A percentile compares a stretch with the other conserved stretches of the same genome.
Evolutionary conservation across 179 eudicot genomes (phyloP).

Genomic region (Amaranthus tricolor): DNA sequence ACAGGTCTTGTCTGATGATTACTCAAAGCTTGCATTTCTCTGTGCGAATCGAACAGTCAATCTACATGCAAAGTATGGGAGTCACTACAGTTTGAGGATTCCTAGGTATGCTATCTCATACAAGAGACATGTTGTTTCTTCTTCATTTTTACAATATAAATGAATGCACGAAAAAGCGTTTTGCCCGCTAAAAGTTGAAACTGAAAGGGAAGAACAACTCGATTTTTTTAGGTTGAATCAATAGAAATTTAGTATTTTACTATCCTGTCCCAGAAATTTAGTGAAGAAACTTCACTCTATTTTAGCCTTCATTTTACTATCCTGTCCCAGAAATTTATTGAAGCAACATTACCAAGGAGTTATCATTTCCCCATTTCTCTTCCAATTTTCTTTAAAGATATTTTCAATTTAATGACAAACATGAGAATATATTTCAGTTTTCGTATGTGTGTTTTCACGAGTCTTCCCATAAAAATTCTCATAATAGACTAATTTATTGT

Average conservation of each 20-base stretch:
- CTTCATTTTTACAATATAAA: background rate
- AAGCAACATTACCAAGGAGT: background rate
- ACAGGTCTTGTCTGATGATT: constrained; percentile 82
- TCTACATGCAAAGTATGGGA: constrained; percentile 93
- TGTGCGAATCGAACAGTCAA: constrained; percentile 86
- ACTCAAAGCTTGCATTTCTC: constrained; percentile 89
- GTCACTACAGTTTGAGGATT: constrained; percentile 80
- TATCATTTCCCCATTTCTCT: background rate
- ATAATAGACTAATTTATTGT: constrained; percentile 9
- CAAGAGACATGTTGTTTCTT: background rate
- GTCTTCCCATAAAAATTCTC: background rate
- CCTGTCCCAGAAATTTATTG: background rate
- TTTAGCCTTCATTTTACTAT: background rate
- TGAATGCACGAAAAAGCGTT: background rate
- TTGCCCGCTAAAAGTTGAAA: background rate
- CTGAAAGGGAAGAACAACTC: background rate
- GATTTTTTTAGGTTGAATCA: background rate
- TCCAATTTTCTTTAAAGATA: background rate
- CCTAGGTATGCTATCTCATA: constrained; percentile 50
- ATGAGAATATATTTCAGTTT: constrained; percentile 1
- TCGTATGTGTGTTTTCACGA: background rate
- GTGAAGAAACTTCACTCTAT: background rate
- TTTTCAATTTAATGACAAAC: background rate
- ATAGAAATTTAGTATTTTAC: background rate
- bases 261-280: background rate